Base-by-base conservation (phyloP, 2,329 filamentous ascomycete species). In the Alternaria alternata region DNA sequence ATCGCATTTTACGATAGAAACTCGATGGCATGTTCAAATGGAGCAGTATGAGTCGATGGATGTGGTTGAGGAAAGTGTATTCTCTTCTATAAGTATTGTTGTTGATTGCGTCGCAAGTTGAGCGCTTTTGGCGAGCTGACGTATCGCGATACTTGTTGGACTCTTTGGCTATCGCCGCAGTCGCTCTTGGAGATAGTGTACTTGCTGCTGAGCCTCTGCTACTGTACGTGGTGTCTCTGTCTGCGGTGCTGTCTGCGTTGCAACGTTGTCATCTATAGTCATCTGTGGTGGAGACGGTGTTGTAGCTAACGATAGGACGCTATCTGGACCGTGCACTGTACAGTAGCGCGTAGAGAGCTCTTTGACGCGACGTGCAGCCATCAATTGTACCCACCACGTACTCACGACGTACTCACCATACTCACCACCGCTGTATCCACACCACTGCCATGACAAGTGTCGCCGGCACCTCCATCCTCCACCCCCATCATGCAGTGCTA, bases 401-500 rank as follows among this genome's bases (percentile, higher is more conserved):
- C 24, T 26, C 24, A 26, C 24, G 2, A 26, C 24, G 1, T 26
- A 26, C 24, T 26, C 24, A 26, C 24, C 24, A 26, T 7, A 26
- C 24, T 26, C 24, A 26, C 24, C 24, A 26, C 24, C 24, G 24
- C 24, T 39, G 22, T 30, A 43, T 24, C 24, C 18, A 38, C 51
- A 38, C 18, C 24, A 26, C 18, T 49, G 73, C 74, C 71, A 66
- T 58, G 60, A 61, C 60, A 49, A 53, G 64, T 7, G 58, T 39
- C 20, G 43, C 41, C 34, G 48, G 52, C 38, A 30, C 32, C 28
- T 26, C 43, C 30, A 4, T 38, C 52, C 51, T 39, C 43, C 43
- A 41, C 52, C 51, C 41, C 43, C 44, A 36, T 58, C 73, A 98
- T 98, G 94, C 94, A 98, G 87, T 96, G 93, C 85, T 98, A 98